Evolutionary conservation across 140 eudicot genomes (phyloP), one percentile per base, ranked within the genome.

Genomic region (Anethum foeniculum): DNA sequence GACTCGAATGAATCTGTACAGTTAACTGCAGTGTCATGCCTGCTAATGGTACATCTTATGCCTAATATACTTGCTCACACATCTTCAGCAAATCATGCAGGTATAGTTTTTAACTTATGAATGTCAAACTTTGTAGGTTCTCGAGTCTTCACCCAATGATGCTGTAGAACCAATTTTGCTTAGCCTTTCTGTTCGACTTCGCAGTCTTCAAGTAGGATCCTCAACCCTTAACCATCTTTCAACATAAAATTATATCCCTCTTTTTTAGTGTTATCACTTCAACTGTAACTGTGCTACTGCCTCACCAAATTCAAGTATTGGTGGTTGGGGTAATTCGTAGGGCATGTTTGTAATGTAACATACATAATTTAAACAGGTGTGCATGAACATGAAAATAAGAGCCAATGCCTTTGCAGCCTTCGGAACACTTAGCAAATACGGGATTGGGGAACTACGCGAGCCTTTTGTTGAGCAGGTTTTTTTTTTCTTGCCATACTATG

Each of bases 1-100:
- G 99, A 95, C 85, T 81, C 92, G 43, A 97, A 91, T 85, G 97
- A 92, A 71, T 92, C 97, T 36, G 99, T 95, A 80, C 97, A 95
- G 79, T 88, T 90, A 76, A 95, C 99, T 86, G 97, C 97, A 47
- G 99, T 95, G 52, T 88, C 93, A 82, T 90, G 99, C 87, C 84
- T 95, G 90, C 90, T 86, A 75, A 88, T 85, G 96, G 99, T 95
- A 79, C 14, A n/a, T 3, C 7, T 74, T 39, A 43, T 39, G 19
- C 48, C 28, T 74, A 36, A 47, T 38, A 41, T 11, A 41, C 18
- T 41, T 41, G 30, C 3, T 39, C 32, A 23, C 39, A 5, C 5
- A 43, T 41, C 28, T 74, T 74, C 56, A 43, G 23, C 34, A 74
- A 8, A 23, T 27, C 7, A 41, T 8, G 23, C 4, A 43, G 60